Evolutionary conservation across 495 filamentous ascomycete genomes (phyloP), one percentile per base, ranked within the genome.

Genomic region (Niebla homalea): DNA sequence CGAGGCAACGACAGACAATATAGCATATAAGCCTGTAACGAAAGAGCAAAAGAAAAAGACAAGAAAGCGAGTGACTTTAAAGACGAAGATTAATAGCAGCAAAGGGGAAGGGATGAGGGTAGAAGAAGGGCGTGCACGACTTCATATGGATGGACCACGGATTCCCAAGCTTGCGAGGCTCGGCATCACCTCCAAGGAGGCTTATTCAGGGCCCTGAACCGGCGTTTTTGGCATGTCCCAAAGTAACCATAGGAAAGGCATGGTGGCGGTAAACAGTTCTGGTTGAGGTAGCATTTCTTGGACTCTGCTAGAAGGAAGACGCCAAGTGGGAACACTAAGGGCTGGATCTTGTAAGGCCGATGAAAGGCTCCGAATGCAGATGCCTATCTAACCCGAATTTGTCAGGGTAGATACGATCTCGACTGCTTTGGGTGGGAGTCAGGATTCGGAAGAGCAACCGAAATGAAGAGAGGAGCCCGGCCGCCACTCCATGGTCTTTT

Each of bases 401-500:
- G 29, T 32, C 29, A 32, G 29, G 29, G 29, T 1, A 32, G 45
- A 48, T 36, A 48, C 32, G 25, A 35, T 26, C 29, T 36, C n/a
- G 35, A 15, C 45, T 36, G 21, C 25, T 48, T 48, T 48, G 12
- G n/a, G 45, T 7, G n/a, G 25, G 12, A 36, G n/a, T 18, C 25
- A 36, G n/a, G 3, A 25, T 36, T 8, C 26, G 45, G 45, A 26
- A 18, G 25, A 37, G 23, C 25, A 48, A 15, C 45, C 32, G 45
- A 48, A 48, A 36, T 48, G 45, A 48, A 18, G 20, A 36, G 32
- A 48, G 26, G n/a, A 26, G 26, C 21, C 45, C 45, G 18, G 25
- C 11, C 32, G n/a, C 36, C n/a, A 18, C 29, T 45, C 16, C 26
- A 22, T 6, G 14, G 8, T 36, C 21, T 22, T 36, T 19, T 26